phyloP scores from a whole-genome alignment of 108 stramenopile genomes.

The Cyclotella kingstonii region DNA sequence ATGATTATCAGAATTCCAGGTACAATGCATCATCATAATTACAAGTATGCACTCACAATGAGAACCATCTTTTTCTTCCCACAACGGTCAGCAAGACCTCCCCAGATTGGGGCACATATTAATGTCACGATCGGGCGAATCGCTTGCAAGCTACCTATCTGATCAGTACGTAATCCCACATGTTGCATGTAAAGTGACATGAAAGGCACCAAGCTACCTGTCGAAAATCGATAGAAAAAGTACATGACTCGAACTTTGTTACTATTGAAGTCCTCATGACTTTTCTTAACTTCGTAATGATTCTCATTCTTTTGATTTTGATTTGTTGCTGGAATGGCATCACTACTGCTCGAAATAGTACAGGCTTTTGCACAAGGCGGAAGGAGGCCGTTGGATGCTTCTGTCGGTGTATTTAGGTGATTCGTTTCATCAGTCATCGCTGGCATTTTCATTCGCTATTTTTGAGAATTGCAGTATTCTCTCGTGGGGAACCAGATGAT shows the following conservation, averaged over 20 bases:
- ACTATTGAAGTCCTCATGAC: not conserved
- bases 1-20: not conserved
- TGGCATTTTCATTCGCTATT: too few species aligned
- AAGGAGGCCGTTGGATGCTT: too few species aligned
- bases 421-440: too few species aligned
- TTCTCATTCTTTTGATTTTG: too few species aligned
- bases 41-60: conserved; percentile 17
- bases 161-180: conserved; percentile 12
- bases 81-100: conserved; percentile 22
- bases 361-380: too few species aligned
- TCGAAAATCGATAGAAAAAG: conserved; percentile 39
- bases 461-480: too few species aligned
- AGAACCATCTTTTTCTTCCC: conserved; percentile 27
- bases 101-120: conserved; percentile 33
- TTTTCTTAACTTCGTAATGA: not conserved
- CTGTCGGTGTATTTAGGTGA: too few species aligned
- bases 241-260: conserved; percentile 27
- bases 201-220: conserved; percentile 29
- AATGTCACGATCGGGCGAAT: conserved; percentile 38
- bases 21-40: not conserved
- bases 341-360: too few species aligned
- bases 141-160: conserved; percentile 37
- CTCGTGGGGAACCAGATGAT: too few species aligned
- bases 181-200: conserved; percentile 41
- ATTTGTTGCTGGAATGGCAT: too few species aligned